phyloP scores from a whole-genome alignment of 2,329 filamentous ascomycete genomes.

The Pseudofabraea citricarpa region DNA sequence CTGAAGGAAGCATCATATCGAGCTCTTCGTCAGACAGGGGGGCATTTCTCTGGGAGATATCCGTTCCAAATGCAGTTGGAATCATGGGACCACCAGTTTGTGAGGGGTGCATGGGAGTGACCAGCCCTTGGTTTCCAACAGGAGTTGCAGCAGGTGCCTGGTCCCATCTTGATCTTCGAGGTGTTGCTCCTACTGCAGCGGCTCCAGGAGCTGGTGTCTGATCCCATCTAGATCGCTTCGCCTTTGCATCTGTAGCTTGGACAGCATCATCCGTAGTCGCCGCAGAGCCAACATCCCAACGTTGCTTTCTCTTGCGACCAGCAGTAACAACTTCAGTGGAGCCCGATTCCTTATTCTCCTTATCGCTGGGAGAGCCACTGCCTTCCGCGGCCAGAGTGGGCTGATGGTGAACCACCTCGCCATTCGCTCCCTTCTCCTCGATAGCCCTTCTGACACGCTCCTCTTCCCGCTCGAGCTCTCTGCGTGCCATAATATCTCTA shows the following conservation, averaged over 20 bases:
- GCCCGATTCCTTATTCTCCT: constrained; percentile 68
- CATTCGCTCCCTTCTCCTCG: constrained; percentile 61
- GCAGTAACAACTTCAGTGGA: constrained; percentile 58
- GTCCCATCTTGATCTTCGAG: constrained; percentile 85
- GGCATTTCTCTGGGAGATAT: constrained; percentile 74
- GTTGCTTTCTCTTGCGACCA: constrained; percentile 82
- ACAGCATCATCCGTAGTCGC: constrained; percentile 47
- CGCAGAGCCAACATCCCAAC: constrained; percentile 79
- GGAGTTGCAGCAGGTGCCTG: constrained; percentile 80
- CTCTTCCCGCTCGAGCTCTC: constrained; percentile 91
- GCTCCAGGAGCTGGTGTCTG: constrained; percentile 62
- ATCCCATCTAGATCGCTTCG: constrained; percentile 78
- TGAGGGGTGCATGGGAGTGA: constrained; percentile 71
- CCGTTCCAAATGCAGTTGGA: constrained; percentile 69
- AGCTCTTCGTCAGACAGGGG: constrained; percentile 91
- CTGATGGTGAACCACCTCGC: constrained; percentile 57
- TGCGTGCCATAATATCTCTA: constrained; percentile 82
- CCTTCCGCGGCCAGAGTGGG: constrained; percentile 66
- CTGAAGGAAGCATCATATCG: constrained; percentile 81
- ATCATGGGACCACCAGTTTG: constrained; percentile 47
- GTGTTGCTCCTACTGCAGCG: constrained; percentile 47
- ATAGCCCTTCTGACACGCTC: constrained; percentile 79
- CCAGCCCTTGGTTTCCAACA: constrained; percentile 67
- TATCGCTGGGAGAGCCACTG: constrained; percentile 45
- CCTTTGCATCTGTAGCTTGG: constrained; percentile 51